Evolutionary conservation across 2,329 filamentous ascomycete species (phyloP), one percentile per base, ranked within the genome.

Genomic region (Beauveria scarabaeidicola): DNA sequence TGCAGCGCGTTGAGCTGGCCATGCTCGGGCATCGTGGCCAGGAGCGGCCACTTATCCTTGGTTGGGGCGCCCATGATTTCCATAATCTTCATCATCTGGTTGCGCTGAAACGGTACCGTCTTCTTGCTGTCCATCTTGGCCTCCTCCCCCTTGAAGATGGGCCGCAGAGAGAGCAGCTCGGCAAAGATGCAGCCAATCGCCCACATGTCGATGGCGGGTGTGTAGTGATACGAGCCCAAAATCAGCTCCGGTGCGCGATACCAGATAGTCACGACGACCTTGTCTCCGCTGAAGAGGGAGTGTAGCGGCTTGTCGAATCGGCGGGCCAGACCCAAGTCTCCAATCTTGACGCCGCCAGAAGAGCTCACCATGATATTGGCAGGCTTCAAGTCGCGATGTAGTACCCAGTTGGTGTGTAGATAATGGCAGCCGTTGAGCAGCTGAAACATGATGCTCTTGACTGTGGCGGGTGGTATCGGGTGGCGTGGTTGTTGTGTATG

Each of bases 51-150:
- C 27, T 86, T 84, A 53, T 96, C 90, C 68, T 93, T 93, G 7
- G 84, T 90, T 0, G 94, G 94, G 64, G 96, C 77, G 32, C 94
- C 94, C 78, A 99, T 87, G 63, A 99, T 91, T 69, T 99, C 94
- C 41, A 96, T 90, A 66, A 99, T 99, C 75, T 96, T 97, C 69
- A 94, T 91, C 93, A 99, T 97, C 75, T 99, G 94, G 68, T 97
- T 97, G 15, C 92, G 85, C 73, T 99, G 94, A 67, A 99, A 99
- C 0, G 94, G 94, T 0, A 97, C 92, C 0, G 90, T 94, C 76
- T 97, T 97, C 74, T 99, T 99, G 67, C 84, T 90, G 73, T 99
- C 94, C 89, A 97, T 97, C 75, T 99, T 99, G 17, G 94, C 94
- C 74, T 99, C 94, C 69, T 99, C 94, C 0, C 94, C 94, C 70